A percentile compares a stretch with the other conserved stretches of the same genome.
phyloP scores from a whole-genome alignment of 2,329 filamentous ascomycete species.

The Exserohilum turcica region DNA sequence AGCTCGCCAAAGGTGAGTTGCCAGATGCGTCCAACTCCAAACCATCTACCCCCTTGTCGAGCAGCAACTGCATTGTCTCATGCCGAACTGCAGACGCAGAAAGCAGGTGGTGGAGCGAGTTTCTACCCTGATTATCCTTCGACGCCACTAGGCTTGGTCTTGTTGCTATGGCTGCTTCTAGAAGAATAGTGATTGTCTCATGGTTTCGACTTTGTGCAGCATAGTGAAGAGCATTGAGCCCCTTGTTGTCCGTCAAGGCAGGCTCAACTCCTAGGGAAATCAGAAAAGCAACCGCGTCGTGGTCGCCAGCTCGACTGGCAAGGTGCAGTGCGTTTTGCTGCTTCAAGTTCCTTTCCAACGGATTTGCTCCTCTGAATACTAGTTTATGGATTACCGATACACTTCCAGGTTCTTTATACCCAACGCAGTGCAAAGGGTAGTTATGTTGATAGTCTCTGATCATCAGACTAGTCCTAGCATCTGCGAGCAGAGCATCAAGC shows the following conservation, averaged over 20 bases:
- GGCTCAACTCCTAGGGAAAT: slow-evolving; percentile 12
- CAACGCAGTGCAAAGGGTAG: neutral
- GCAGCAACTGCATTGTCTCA: slow-evolving; percentile 15
- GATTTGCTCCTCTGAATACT: slow-evolving; percentile 14
- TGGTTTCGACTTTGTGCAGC: slow-evolving; percentile 11
- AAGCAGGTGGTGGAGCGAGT: slow-evolving; percentile 10
- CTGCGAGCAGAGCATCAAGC: neutral
- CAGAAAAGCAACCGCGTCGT: slow-evolving; percentile 9
- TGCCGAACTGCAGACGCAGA: neutral
- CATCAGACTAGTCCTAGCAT: neutral
- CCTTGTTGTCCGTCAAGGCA: slow-evolving; percentile 6
- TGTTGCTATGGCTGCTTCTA: neutral
- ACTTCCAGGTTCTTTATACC: neutral
- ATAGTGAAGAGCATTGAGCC: slow-evolving; percentile 18
- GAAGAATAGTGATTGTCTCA: slow-evolving; percentile 9
- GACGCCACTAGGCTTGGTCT: slow-evolving; percentile 6
- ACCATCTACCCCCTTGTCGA: slow-evolving; percentile 9
- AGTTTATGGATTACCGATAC: slow-evolving; percentile 6
- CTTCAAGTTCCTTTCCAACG: slow-evolving; percentile 6
- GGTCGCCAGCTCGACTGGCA: slow-evolving; percentile 10
- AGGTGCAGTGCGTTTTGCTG: slow-evolving; percentile 17
- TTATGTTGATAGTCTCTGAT: neutral
- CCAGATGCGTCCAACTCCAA: slow-evolving; percentile 13
- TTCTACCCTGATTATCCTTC: slow-evolving; percentile 7
- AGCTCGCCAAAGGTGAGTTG: slow-evolving; percentile 7